A percentile compares a stretch with the other conserved stretches of the same genome.
Conservation (phyloP, 2,329 filamentous ascomycete species). For the Cephalotrichum gorgonifer region DNA sequence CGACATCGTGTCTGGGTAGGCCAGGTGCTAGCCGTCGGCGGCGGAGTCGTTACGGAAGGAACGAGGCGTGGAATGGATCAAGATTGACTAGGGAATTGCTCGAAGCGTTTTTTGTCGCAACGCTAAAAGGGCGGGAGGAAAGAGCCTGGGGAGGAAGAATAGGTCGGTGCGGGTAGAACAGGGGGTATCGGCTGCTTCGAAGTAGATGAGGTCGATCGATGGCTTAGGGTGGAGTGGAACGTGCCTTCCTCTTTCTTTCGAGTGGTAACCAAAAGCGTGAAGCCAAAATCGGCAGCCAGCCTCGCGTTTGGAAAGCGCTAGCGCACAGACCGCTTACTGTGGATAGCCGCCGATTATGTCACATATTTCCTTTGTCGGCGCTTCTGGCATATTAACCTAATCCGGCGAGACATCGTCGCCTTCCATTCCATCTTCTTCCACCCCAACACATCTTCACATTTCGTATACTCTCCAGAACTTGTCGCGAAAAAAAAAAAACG, state of each 20-base stretch:
- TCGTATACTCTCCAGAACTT: background rate
- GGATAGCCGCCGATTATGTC: background rate
- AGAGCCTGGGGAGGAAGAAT: background rate
- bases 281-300: background rate
- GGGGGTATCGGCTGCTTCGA: background rate
- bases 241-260: no score
- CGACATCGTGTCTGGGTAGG: slow-evolving; percentile 22
- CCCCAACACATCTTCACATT: background rate
- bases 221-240: background rate
- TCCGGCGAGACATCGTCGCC: background rate
- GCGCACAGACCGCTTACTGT: background rate
- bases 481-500: background rate
- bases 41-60: background rate
- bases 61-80: background rate
- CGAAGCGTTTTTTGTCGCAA: no score
- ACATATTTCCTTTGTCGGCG: background rate
- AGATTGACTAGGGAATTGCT: background rate
- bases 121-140: no score
- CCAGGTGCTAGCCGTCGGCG: background rate
- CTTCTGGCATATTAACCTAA: background rate
- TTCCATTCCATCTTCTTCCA: background rate
- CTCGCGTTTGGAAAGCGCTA: background rate
- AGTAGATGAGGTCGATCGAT: background rate
- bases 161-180: background rate
- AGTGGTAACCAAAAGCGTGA: no score